These are phyloP conservation scores for Vitis hybrid DNA, from an alignment of 177 flowering plant species.

Conservation along the genomic window DNA sequence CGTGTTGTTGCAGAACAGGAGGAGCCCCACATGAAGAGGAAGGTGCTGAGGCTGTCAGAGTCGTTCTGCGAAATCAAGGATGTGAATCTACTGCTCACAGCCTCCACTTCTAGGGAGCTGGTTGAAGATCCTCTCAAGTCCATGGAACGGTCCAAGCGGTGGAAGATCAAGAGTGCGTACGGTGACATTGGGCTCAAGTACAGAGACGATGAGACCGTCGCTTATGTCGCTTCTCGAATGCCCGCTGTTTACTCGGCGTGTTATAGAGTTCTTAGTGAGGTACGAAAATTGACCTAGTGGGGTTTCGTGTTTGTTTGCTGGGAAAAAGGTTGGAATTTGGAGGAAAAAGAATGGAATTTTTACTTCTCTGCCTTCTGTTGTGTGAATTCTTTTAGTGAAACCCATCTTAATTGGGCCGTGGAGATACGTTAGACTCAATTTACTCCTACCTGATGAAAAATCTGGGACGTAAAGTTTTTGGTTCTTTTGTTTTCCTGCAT, in stretches of 20 bases:
- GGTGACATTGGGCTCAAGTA: constrained; percentile 86
- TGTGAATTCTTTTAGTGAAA: too few species aligned
- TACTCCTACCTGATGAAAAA: too few species aligned
- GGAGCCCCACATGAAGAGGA: constrained; percentile 67
- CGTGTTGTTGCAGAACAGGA: constrained; percentile 59
- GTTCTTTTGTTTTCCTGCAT: too few species aligned
- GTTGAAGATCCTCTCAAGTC: constrained; percentile 75
- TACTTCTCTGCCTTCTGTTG: too few species aligned
- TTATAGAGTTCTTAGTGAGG: constrained; percentile 84
- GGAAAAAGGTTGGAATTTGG: not conserved
- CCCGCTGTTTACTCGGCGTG: constrained; percentile 97
- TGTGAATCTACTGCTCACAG: constrained; percentile 43
- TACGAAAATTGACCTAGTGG: constrained; percentile 6
- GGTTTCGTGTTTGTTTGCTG: not conserved
- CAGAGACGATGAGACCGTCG: constrained; percentile 67
- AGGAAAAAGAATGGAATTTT: not conserved
- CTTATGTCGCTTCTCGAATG: constrained; percentile 95
- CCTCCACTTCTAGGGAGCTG: constrained; percentile 59
- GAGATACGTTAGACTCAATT: too few species aligned
- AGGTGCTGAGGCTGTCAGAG: constrained; percentile 72
- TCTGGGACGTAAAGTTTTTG: too few species aligned
- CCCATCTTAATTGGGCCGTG: too few species aligned
- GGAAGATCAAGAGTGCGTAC: constrained; percentile 80
- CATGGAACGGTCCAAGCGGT: constrained; percentile 53
- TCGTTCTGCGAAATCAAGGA: constrained; percentile 71